Evolutionary conservation across 345 rosid genomes (phyloP).

Genomic region (Aurinia saxatilis): DNA sequence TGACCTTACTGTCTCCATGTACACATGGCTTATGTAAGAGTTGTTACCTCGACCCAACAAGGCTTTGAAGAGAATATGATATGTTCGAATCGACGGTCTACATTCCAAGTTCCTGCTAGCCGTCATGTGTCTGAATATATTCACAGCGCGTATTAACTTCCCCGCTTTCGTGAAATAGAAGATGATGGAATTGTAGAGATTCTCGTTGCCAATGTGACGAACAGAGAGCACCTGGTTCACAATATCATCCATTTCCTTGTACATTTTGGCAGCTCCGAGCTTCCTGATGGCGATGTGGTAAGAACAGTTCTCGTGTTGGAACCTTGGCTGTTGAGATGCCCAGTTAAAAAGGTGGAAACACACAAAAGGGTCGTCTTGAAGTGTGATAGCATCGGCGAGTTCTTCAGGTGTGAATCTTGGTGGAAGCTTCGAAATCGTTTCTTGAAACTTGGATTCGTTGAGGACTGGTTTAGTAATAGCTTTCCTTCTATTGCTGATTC

Average conservation of each 20-base stretch:
- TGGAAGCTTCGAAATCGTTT: constrained; percentile 47
- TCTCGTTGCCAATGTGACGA: constrained; percentile 56
- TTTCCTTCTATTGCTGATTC: constrained; percentile 53
- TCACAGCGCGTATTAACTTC: constrained; percentile 78
- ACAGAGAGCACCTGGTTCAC: constrained; percentile 72
- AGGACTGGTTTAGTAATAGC: constrained; percentile 43
- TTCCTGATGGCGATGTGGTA: constrained; percentile 65
- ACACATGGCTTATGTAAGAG: constrained; percentile 63
- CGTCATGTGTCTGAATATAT: constrained; percentile 72
- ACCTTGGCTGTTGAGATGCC: constrained; percentile 79
- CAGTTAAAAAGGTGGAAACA: constrained; percentile 78
- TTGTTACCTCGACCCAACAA: constrained; percentile 68
- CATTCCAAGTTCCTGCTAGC: constrained; percentile 49
- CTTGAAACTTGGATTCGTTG: constrained; percentile 43
- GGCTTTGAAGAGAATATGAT: constrained; percentile 69
- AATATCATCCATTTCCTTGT: constrained; percentile 74
- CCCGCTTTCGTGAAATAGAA: constrained; percentile 73
- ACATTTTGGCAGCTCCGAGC: constrained; percentile 80
- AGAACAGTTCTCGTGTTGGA: constrained; percentile 52
- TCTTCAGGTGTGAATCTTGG: constrained; percentile 72
- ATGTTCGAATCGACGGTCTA: constrained; percentile 66
- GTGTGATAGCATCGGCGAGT: constrained; percentile 45
- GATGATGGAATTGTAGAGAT: constrained; percentile 60
- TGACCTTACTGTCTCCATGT: constrained; percentile 72
- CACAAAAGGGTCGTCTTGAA: constrained; percentile 55